Base-by-base conservation (phyloP, 257 asterid genomes). In the Buddleja alternifolia region DNA sequence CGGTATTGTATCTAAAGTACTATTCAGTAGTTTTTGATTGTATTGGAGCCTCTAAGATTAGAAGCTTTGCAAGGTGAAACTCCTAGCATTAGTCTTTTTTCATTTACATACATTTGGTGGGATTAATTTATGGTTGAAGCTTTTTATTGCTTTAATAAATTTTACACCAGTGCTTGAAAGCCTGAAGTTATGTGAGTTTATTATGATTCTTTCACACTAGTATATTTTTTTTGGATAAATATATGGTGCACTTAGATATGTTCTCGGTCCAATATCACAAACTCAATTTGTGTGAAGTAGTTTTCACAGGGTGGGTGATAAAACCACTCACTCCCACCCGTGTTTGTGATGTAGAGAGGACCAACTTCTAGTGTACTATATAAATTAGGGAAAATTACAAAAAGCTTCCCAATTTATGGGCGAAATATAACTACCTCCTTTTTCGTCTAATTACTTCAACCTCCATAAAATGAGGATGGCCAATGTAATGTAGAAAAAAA, bases 1-100 rank as follows among this genome's bases (percentile, higher is more conserved):
- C 63, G 68, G 65, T 45, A n/a, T 41, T 78, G 77, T 78, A 74
- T 66, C 53, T 66, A 51, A 53, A 58, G 21, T 62, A 6, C 48
- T 29, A 29, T 1, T 32, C 16, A 39, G 4, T 73, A 24, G 66
- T 20, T 59, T 12, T 59, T 12, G 74, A 62, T 51, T 59, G 77
- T 60, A 66, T 48, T 59, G 42, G 57, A 60, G 62, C 32, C 64
- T 4, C 62, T 34, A 15, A 24, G 34, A 17, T 24, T 69, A 60
- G 50, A 37, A 56, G 47, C 72, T 73, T 62, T 37, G 53, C 48
- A 54, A 15, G 45, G 50, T 23, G 61, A 32, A 42, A 65, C 52
- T 17, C 9, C 19, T 60, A 44, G 59, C 29, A 32, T 41, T 54
- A 48, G 65, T 12, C 24, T 44, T 48, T 68, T 67, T 69, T 41